Conservation (phyloP, 331 rosid genomes). For the Quercus phellos region DNA sequence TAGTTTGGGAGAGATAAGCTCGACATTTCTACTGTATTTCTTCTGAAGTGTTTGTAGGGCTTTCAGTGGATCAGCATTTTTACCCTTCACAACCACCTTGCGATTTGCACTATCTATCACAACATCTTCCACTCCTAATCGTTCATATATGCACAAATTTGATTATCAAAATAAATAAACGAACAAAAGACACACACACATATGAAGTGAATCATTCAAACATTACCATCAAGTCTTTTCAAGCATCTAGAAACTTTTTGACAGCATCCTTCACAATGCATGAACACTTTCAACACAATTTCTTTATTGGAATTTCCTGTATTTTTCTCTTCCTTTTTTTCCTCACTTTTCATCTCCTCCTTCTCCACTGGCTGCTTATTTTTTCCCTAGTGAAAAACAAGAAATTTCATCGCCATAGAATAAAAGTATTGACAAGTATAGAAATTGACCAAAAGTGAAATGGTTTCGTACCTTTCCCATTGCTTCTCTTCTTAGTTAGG, state of each 20-base stretch:
- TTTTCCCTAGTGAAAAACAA: background rate
- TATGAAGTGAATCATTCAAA: background rate
- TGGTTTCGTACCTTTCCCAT: background rate
- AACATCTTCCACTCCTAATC: slow-evolving; percentile 34
- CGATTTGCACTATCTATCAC: slow-evolving; percentile 30
- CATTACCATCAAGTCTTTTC: slow-evolving; percentile 51
- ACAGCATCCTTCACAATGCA: slow-evolving; percentile 81
- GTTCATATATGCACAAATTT: background rate
- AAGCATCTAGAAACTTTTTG: slow-evolving; percentile 48
- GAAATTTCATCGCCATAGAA: background rate
- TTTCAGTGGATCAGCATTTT: slow-evolving; percentile 24
- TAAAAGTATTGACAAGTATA: background rate
- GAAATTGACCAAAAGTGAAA: background rate
- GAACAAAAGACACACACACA: background rate
- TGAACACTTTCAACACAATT: slow-evolving; percentile 61
- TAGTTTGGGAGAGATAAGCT: slow-evolving; percentile 37
- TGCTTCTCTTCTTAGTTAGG: background rate
- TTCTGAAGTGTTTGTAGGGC: slow-evolving; percentile 35
- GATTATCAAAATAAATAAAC: background rate
- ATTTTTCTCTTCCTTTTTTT: slow-evolving; percentile 5
- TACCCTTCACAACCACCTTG: slow-evolving; percentile 31
- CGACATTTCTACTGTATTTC: slow-evolving; percentile 47
- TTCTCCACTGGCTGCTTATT: background rate
- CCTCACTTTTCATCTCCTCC: background rate
- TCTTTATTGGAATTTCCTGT: background rate